Percentiles rank a stretch among this genome's conserved stretches.
Evolutionary conservation across 345 rosid genomes (phyloP).

Genomic region (Pistacia vera): DNA sequence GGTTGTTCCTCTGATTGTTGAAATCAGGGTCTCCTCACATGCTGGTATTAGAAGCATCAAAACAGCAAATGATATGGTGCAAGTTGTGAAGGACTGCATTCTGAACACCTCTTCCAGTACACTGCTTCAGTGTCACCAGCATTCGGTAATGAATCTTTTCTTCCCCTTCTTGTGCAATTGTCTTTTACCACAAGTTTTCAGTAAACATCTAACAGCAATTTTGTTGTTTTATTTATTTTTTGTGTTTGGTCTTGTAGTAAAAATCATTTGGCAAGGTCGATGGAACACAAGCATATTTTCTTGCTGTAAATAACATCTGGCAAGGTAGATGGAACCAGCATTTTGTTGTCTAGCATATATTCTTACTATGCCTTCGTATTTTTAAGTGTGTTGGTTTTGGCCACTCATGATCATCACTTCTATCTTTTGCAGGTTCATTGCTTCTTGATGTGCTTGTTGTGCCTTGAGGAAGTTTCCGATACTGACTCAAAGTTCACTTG

Average conservation of each 20-base stretch:
- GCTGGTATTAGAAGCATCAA: background rate
- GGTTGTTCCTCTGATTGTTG: background rate
- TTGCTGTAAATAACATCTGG: background rate
- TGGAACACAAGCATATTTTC: background rate
- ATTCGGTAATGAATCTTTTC: background rate
- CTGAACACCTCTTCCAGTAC: background rate
- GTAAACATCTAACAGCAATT: background rate
- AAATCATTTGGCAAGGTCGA: background rate
- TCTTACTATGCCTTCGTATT: too few species aligned
- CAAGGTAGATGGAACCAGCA: background rate
- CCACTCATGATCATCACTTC: background rate
- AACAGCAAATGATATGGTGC: background rate
- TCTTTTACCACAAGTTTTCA: background rate
- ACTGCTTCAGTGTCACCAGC: background rate
- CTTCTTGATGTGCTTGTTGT: background rate
- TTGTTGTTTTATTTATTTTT: background rate
- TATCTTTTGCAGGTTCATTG: conserved; percentile 6
- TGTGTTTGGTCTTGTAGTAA: background rate
- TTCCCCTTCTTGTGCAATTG: background rate
- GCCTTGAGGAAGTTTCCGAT: background rate
- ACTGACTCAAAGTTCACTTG: background rate
- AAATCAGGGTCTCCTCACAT: background rate
- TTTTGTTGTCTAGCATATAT: background rate
- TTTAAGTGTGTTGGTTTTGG: background rate
- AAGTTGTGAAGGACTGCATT: too few species aligned